phyloP scores from a whole-genome alignment of 2,329 filamentous ascomycete genomes.

The Colletotrichum sp. region DNA sequence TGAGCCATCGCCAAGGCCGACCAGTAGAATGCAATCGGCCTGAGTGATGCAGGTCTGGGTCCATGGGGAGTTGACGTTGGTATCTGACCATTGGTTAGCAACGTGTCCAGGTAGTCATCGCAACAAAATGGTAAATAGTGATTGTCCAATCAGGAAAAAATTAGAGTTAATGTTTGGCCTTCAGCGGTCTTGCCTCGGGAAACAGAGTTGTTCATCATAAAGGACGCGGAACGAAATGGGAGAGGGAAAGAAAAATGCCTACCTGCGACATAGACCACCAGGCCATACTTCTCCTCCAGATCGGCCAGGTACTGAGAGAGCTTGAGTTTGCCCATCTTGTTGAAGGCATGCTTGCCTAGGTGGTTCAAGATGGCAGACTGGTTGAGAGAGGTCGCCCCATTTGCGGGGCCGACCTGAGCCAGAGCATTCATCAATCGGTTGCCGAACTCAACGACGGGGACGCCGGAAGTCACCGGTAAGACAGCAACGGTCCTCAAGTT shows the following conservation, averaged over 20 bases:
- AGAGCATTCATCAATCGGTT: slow-evolving; percentile 86
- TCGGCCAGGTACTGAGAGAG: slow-evolving; percentile 95
- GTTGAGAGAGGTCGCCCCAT: slow-evolving; percentile 90
- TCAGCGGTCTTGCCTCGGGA: slow-evolving; percentile 59
- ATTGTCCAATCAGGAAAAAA: slow-evolving; percentile 64
- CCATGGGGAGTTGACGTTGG: slow-evolving; percentile 96
- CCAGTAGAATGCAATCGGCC: slow-evolving; percentile 92
- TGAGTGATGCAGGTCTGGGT: slow-evolving; percentile 98
- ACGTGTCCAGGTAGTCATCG: not conserved
- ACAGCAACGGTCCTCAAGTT: slow-evolving; percentile 94
- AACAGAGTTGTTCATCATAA: slow-evolving; percentile 57
- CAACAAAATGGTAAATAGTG: slow-evolving; percentile 5
- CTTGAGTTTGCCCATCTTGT: slow-evolving; percentile 95
- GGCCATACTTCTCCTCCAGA: slow-evolving; percentile 93
- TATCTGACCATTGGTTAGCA: slow-evolving; percentile 65
- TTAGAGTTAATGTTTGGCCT: slow-evolving; percentile 66
- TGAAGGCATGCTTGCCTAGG: slow-evolving; percentile 94
- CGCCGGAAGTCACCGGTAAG: slow-evolving; percentile 86
- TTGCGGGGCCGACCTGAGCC: slow-evolving; percentile 85
- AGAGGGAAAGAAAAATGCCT: slow-evolving; percentile 34
- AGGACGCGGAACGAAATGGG: not conserved
- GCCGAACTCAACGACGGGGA: slow-evolving; percentile 96
- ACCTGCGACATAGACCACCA: slow-evolving; percentile 92
- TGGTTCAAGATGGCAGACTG: slow-evolving; percentile 95
- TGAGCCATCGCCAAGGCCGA: slow-evolving; percentile 89